phyloP scores from a whole-genome alignment of 495 filamentous ascomycete species.

The Talaromyces nanjingensis region DNA sequence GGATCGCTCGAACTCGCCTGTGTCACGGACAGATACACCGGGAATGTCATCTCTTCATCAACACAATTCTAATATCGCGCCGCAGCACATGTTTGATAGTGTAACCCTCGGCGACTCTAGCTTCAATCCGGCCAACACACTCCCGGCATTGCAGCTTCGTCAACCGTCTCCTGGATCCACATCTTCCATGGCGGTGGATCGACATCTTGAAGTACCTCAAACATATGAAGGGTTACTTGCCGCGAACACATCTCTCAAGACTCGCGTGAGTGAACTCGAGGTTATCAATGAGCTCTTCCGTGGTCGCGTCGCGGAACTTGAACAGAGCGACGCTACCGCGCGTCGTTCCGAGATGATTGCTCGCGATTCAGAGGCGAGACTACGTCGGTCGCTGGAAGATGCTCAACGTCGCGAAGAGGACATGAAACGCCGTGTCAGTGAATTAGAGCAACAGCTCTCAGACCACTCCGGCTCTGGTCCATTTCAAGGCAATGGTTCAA shows the following conservation, averaged over 20 bases:
- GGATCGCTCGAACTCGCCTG: conserved; percentile 75
- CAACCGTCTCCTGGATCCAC: conserved; percentile 62
- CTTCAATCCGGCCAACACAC: conserved; percentile 53
- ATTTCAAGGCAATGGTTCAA: conserved; percentile 20
- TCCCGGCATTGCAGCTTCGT: conserved; percentile 45
- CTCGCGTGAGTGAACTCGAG: conserved; percentile 86
- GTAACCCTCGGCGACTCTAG: conserved; percentile 56
- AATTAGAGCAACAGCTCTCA: conserved; percentile 61
- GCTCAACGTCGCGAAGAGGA: conserved; percentile 70
- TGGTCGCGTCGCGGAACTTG: conserved; percentile 79
- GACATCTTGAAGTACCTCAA: conserved; percentile 66
- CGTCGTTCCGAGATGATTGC: conserved; percentile 51
- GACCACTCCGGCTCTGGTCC: conserved; percentile 23
- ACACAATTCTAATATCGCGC: conserved; percentile 65
- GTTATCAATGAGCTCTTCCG: conserved; percentile 92
- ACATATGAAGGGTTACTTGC: conserved; percentile 74
- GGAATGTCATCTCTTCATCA: conserved; percentile 55
- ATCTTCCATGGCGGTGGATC: conserved; percentile 62
- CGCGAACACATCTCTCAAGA: conserved; percentile 76
- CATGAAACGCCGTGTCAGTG: conserved; percentile 72
- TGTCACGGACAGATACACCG: conserved; percentile 82
- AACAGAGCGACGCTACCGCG: conserved; percentile 65
- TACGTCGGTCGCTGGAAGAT: conserved; percentile 66
- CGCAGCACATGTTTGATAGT: conserved; percentile 73
- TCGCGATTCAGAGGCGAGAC: conserved; percentile 51